Base-by-base conservation (phyloP, 2,329 filamentous ascomycete species). In the Calonectria hawksworthii region DNA sequence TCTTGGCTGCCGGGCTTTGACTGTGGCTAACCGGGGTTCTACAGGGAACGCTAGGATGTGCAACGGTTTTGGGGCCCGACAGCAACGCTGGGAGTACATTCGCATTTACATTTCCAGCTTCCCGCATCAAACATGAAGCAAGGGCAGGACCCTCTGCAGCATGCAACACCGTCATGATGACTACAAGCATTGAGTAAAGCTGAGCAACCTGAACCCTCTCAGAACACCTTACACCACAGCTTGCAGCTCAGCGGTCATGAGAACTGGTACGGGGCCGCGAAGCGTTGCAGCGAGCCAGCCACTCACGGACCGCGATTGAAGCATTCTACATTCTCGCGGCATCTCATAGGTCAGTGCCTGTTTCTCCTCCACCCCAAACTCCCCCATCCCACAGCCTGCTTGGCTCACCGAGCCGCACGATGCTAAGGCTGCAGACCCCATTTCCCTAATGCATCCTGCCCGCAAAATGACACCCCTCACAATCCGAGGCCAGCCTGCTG, bases 401-500 rank as follows among this genome's bases (percentile, higher is more conserved):
- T 72, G 52, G 61, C 38, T 72, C 51, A 72, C 65, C 65, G 65
- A 73, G 71, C 65, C 65, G 65, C 71, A 73, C 30, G 28, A 52
- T 36, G 26, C 51, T 50, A 70, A 63, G 59, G 51, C 32, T 56
- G 59, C 50, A 52, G 56, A 64, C 65, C 41, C 61, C 61, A 47
- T 65, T 50, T 65, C 61, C n/a, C 28, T 65, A 50, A 44, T 65
- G 61, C 61, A 65, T 56, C 56, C 47, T 65, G 34, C 50, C 67
- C 59, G 47, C 52, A 65, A 68, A 44, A 68, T 68, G 51, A 54
- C 52, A 68, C 52, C 66, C 66, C n/a, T 65, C 41, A 65, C 38
- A 65, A 65, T n/a, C 28, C 21, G 61, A 65, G 41, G 38, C 61
- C 61, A 41, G 26, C 59, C 68, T 71, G 47, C 68, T 71, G 68